These are phyloP conservation scores for Musa beccarii DNA, from an alignment of 176 grass and related monocot genomes.

Conservation along the genomic window DNA sequence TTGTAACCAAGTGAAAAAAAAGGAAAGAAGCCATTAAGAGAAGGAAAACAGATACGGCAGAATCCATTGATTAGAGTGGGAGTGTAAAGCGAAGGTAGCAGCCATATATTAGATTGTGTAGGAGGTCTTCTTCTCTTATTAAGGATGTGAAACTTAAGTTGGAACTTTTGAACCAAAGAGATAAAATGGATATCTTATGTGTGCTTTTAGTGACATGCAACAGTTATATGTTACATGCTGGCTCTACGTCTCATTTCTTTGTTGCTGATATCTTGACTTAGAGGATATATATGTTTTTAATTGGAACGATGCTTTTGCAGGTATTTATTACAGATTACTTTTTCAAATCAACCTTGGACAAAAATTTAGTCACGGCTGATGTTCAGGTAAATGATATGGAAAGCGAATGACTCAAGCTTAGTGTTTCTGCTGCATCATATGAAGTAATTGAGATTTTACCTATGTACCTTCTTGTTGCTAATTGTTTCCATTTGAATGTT, in stretches of 20 bases:
- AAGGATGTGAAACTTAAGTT: not conserved
- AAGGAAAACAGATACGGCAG: too few species aligned
- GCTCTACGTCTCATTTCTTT: too few species aligned
- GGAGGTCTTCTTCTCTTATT: too few species aligned
- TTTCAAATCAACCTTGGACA: conserved; percentile 74
- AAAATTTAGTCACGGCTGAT: conserved; percentile 60
- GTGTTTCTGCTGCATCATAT: not conserved
- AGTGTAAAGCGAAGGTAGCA: too few species aligned
- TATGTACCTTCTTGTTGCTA: not conserved
- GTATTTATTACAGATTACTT: conserved; percentile 97
- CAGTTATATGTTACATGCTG: not conserved
- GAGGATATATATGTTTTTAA: conserved; percentile 1
- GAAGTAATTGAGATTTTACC: not conserved
- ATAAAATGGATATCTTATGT: too few species aligned
- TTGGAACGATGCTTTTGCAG: conserved; percentile 32
- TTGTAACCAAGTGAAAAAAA: too few species aligned
- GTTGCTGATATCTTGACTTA: not conserved
- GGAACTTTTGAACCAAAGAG: not conserved
- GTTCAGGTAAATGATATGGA: conserved; percentile 47
- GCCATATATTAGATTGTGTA: too few species aligned
- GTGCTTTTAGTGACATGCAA: too few species aligned
- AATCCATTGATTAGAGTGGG: too few species aligned
- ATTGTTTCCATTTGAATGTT: not conserved
- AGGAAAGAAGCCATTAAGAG: too few species aligned
- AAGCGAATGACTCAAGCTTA: not conserved